These are phyloP conservation scores for Blastomyces gilchristii DNA, from an alignment of 2,329 filamentous ascomycete species.

Conservation along the genomic window DNA sequence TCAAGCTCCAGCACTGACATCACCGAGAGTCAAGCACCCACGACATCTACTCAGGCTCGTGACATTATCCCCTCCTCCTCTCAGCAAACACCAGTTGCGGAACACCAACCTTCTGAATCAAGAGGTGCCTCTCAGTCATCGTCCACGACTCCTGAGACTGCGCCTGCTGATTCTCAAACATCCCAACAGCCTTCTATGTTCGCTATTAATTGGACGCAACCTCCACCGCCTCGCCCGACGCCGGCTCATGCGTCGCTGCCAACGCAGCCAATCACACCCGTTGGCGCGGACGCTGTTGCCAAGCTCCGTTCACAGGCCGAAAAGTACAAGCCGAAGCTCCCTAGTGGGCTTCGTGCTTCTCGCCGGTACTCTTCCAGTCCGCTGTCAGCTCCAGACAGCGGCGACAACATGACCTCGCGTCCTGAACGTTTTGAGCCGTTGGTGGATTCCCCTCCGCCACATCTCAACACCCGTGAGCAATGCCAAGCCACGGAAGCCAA, in stretches of 20 bases:
- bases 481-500: slow-evolving; percentile 1
- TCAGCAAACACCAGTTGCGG: background rate
- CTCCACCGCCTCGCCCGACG: slow-evolving; percentile 13
- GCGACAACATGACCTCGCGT: background rate
- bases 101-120: background rate
- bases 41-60: background rate
- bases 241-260: slow-evolving; percentile 14
- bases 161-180: background rate
- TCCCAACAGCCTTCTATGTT: background rate
- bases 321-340: slow-evolving; percentile 35
- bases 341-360: slow-evolving; percentile 24
- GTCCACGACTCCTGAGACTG: background rate
- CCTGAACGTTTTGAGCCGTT: background rate
- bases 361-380: slow-evolving; percentile 12
- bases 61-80: background rate
- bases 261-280: slow-evolving; percentile 17
- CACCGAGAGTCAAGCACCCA: background rate
- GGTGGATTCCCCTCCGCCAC: background rate
- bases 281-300: slow-evolving; percentile 25
- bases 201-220: slow-evolving; percentile 4
- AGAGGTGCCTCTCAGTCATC: slow-evolving; percentile 6
- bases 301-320: slow-evolving; percentile 29
- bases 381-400: background rate
- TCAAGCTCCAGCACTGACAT: background rate
- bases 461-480: background rate